Base-by-base conservation (phyloP, 129 eudicot species). In the Centrapalus pauciflorus region DNA sequence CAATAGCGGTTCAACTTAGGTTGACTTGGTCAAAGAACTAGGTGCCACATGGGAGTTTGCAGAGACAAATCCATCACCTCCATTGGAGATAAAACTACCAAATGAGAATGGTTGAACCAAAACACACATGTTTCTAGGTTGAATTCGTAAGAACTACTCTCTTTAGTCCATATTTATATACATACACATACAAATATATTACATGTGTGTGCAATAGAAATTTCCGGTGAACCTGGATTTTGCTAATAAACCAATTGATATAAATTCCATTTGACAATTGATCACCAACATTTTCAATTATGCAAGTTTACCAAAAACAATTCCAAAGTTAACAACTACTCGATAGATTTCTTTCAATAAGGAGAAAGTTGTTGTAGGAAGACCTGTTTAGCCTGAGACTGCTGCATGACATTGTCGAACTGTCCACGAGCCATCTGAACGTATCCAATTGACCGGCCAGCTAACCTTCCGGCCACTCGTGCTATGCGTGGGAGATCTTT, bases 381-480 rank as follows among this genome's bases (percentile, higher is more conserved):
- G 32, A 90, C 96, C 95, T 94, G 90, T 58, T 83, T 87, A 78
- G 88, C 96, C 76, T 89, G 93, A 52, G 95, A 77, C 68, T 94
- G 90, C 71, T 94, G 93, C 97, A 94, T 84, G 45, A 86, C 84
- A 66, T 67, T 86, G 10, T 94, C 99, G n/a, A 94, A 86, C 74
- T 94, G 97, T n/a, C 99, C 99, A 12, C 99, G 99, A 2, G 93
- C 95, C 81, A 94, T 19, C 73, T 86, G 99, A 71, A 89, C 87
- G 26, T 86, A 93, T 24, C 85, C 96, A 21, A 88, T 84, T 0
- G 98, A 81, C 51, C 89, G 89, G n/a, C 98, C 95, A 46, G 92
- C 84, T 57, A 81, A 71, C 46, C 87, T 78, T 27, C 96, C 95
- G 1, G 90, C 91, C 7, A 84, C 79, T 74, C 95, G 86, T 38